These are phyloP conservation scores for Sicyos edulis DNA, from an alignment of 306 rosid genomes.

Conservation along the genomic window DNA sequence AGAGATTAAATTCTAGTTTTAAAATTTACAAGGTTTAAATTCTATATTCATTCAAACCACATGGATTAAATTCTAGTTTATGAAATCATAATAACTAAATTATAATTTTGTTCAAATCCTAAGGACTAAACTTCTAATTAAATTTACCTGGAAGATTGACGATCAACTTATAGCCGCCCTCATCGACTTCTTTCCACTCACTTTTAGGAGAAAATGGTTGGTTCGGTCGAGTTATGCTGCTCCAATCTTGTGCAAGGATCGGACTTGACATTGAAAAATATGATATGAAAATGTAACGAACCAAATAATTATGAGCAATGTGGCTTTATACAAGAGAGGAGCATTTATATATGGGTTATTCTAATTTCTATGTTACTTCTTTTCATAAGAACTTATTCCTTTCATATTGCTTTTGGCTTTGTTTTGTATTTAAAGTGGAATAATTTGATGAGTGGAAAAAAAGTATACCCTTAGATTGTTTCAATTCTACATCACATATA, in stretches of 20 bases:
- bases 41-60: no score
- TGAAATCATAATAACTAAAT: no score
- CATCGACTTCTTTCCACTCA: fast-evolving
- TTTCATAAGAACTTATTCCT: background rate
- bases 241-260: background rate
- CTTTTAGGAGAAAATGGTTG: background rate
- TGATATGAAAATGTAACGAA: background rate
- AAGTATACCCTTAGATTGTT: slow-evolving; percentile 8
- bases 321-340: background rate
- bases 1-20: no score
- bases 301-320: background rate
- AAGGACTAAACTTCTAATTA: no score
- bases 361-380: no score
- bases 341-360: background rate
- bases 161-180: fast-evolving
- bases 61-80: no score
- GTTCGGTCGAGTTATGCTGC: background rate
- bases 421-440: background rate
- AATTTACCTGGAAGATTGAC: background rate
- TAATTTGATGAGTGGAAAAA: background rate
- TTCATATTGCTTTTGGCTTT: background rate
- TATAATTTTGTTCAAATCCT: no score
- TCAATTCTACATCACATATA: background rate
- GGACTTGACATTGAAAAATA: background rate
- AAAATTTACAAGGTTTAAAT: no score